phyloP scores from a whole-genome alignment of 305 asterid genomes.

The Nicotiana rustica region DNA sequence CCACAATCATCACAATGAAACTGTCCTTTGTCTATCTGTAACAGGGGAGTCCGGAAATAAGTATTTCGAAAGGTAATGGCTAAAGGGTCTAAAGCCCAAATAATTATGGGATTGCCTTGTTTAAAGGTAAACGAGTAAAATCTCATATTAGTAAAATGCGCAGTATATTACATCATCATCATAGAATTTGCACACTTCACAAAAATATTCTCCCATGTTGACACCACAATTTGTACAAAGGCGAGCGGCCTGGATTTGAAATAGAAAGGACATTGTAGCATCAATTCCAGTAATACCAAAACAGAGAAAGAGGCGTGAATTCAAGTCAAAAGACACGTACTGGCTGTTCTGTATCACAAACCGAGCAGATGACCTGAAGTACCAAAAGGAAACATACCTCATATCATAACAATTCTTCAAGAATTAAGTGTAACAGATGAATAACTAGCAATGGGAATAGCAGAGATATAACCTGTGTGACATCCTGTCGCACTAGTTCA shows the following conservation, averaged over 20 bases:
- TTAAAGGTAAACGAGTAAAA: not conserved
- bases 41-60: conserved; percentile 24
- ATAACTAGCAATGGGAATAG: conserved; percentile 24
- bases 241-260: conserved; percentile 64
- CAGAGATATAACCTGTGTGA: conserved; percentile 72
- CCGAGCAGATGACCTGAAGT: conserved; percentile 88
- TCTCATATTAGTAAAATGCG: not conserved
- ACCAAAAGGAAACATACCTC: conserved; percentile 30
- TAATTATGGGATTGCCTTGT: not conserved
- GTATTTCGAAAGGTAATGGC: not conserved
- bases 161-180: conserved; percentile 82
- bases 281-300: not conserved
- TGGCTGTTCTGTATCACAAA: conserved; percentile 98
- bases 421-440: not conserved
- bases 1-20: conserved; percentile 98
- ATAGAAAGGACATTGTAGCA: not conserved
- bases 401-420: conserved; percentile 10
- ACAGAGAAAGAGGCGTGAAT: conserved; percentile 1
- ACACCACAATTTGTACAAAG: conserved; percentile 94
- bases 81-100: not conserved
- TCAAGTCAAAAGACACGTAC: conserved; percentile 52
- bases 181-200: conserved; percentile 84
- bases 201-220: conserved; percentile 95
- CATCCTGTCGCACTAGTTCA: conserved; percentile 76
- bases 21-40: conserved; percentile 81